Evolutionary conservation across 345 rosid genomes (phyloP).

Genomic region (Hibiscus syriacus): DNA sequence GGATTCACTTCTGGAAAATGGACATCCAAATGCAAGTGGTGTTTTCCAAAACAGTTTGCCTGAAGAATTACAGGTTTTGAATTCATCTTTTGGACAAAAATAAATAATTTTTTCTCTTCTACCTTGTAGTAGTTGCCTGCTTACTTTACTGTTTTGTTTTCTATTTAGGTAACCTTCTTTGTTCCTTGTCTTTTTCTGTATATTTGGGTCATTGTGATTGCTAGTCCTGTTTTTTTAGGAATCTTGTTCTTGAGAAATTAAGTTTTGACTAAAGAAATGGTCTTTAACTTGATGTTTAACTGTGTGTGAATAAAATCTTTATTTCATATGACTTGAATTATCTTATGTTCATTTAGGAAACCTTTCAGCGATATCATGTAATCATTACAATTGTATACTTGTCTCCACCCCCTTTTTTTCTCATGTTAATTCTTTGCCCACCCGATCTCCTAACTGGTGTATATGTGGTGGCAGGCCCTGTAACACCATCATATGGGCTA

Average conservation of each 20-base stretch:
- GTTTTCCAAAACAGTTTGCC: conserved; percentile 3
- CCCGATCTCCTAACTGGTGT: conserved; percentile 40
- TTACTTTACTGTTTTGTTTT: background rate
- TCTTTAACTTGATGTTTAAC: background rate
- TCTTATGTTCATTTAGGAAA: background rate
- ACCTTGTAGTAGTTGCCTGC: background rate
- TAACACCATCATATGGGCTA: conserved; percentile 45
- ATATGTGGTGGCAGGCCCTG: conserved; percentile 65
- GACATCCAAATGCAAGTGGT: conserved; percentile 22
- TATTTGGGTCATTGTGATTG: conserved; percentile 8
- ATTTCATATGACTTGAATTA: background rate
- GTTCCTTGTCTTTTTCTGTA: background rate
- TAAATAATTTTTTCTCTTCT: background rate
- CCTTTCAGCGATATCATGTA: background rate
- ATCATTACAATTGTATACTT: conserved; percentile 5
- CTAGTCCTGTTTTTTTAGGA: background rate
- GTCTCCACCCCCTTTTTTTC: background rate
- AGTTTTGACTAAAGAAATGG: background rate
- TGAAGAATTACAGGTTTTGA: conserved; percentile 50
- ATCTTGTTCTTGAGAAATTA: background rate
- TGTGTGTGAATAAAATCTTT: background rate
- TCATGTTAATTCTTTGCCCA: conserved; percentile 2
- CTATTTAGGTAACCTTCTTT: background rate
- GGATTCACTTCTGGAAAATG: conserved; percentile 29
- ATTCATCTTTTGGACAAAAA: conserved; percentile 14